Evolutionary conservation across 2,329 filamentous ascomycete species (phyloP), one percentile per base, ranked within the genome.

Genomic region (Monilinia laxa): DNA sequence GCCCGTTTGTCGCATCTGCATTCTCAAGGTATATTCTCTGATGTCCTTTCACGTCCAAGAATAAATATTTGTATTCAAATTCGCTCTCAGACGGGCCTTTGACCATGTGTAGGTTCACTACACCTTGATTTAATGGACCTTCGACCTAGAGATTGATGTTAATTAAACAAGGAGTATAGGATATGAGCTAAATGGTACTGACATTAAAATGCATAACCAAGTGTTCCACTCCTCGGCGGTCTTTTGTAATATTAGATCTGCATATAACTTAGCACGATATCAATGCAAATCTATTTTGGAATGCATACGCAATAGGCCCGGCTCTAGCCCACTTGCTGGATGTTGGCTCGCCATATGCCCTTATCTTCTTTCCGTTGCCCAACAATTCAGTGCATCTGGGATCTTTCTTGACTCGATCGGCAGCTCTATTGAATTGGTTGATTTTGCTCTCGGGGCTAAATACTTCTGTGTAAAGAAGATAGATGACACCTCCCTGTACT

Each of bases 371-470:
- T 51, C 84, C 79, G 20, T 92, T 87, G 18, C 93, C 93, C 1
- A 98, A 84, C 9, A 96, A 77, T 66, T 89, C 86, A 38, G 88
- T 81, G 75, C 91, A 96, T 67, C 86, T 82, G 0, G 84, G 77
- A 75, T 96, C 90, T 63, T 84, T 83, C 76, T 89, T 91, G 76
- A 98, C 88, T 69, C 88, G 87, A 74, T 91, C 86, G 58, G 96
- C 90, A 0, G 92, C 91, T 70, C 90, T 89, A 80, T 96, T 96
- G 83, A 96, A 97, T 76, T 95, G 88, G 66, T 88, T 86, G 20
- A 90, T 94, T 78, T 92, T 93, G 81, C 91, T 95, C 75, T 93
- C 90, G 25, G 90, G 85, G 4, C 90, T 90, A 77, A 96, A 92
- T 55, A 96, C 90, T 70, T 96, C 92, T 4, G 86, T 85, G 78